Percentiles rank a stretch among this genome's conserved stretches.
phyloP scores from a whole-genome alignment of 176 grass and related monocot genomes.

The Eragrostis curvula region DNA sequence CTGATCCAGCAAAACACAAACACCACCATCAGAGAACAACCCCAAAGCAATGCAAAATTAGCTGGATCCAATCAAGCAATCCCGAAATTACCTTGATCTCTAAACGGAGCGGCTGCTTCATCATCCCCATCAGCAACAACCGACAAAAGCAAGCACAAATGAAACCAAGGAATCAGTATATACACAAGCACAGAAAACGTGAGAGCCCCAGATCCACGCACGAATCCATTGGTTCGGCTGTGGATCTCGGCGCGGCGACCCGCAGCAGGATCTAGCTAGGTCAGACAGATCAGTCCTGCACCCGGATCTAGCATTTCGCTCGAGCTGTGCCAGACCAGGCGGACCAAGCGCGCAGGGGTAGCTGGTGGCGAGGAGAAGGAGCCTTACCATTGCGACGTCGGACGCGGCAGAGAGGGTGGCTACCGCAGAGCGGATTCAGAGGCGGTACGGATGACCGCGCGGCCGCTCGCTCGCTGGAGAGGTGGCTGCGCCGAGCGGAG shows the following conservation, averaged over 20 bases:
- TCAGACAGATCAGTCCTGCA: not conserved
- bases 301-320: constrained; percentile 39
- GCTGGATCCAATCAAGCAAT: constrained; percentile 35
- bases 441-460: not conserved
- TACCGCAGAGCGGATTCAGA: not conserved
- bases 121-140: not conserved
- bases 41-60: constrained; percentile 18
- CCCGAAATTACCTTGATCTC: constrained; percentile 80
- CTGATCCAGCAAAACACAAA: constrained; percentile 69
- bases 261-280: not conserved
- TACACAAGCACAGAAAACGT: not conserved
- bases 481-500: not conserved
- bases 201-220: constrained; percentile 44
- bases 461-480: not conserved
- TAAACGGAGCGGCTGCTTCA: constrained; percentile 77
- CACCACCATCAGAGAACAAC: constrained; percentile 10
- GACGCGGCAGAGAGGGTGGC: not conserved
- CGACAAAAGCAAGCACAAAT: constrained; percentile 34
- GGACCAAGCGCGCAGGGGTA: not conserved
- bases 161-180: constrained; percentile 37
- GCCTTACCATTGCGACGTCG: constrained; percentile 43
- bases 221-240: not conserved
- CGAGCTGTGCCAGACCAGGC: constrained; percentile 14
- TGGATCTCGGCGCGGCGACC: constrained; percentile 37
- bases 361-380: constrained; percentile 7